A percentile compares a stretch with the other conserved stretches of the same genome.
phyloP scores from a whole-genome alignment of 2,329 filamentous ascomycete species.

The Ceratocystis cacaofunesta region DNA sequence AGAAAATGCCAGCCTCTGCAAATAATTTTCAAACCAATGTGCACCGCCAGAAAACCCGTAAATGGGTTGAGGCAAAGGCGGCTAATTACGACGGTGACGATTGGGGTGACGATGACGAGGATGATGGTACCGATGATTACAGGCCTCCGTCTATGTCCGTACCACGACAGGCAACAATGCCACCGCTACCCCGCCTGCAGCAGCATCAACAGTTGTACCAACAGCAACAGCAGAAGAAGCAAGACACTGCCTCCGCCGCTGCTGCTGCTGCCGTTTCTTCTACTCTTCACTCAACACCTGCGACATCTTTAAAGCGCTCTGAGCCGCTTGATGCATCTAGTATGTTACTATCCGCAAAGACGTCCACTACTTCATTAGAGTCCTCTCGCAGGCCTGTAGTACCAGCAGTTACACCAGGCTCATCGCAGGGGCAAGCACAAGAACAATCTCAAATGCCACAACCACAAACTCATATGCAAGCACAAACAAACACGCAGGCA shows the following conservation, averaged over 20 bases:
- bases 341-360: not conserved
- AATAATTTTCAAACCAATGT: conserved; percentile 64
- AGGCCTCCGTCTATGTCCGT: conserved; percentile 24
- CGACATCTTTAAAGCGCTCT: not conserved
- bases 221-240: not conserved
- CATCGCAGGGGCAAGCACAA: not conserved
- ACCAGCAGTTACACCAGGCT: not conserved
- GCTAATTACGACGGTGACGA: conserved; percentile 86
- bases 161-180: conserved; percentile 20
- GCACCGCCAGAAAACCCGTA: conserved; percentile 76
- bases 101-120: conserved; percentile 63
- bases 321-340: not conserved
- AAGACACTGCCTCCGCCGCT: not conserved
- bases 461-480: not conserved
- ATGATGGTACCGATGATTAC: conserved; percentile 30
- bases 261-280: not conserved
- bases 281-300: not conserved
- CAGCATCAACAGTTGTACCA: conserved; percentile 12
- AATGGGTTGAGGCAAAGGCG: conserved; percentile 84
- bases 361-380: not conserved
- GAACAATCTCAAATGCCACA: not conserved
- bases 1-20: conserved; percentile 19
- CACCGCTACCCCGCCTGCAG: conserved; percentile 9
- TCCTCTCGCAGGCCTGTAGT: not conserved
- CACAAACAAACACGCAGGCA: not conserved